Base-by-base conservation (phyloP, 2,329 filamentous ascomycete genomes). In the Nectriaceae sp. region DNA sequence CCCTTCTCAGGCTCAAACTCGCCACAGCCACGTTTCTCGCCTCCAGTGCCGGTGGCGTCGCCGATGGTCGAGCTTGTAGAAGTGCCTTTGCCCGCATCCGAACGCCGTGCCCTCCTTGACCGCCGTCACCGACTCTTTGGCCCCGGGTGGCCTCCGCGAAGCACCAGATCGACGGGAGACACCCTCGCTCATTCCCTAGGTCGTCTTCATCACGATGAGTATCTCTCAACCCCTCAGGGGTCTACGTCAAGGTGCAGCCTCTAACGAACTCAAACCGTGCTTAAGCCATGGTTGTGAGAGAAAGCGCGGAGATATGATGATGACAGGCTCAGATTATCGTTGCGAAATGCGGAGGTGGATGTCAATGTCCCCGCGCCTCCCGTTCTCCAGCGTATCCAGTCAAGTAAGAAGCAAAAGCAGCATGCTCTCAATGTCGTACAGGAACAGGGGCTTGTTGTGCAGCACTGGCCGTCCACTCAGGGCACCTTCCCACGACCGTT, bases 11-110 rank as follows among this genome's bases (percentile, higher is more conserved):
- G 6, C 19, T 21, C 31, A 19, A 37, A 21, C 48, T 59, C 41
- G 56, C 52, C 53, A 48, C 51, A 61, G 59, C 59, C 56, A 61
- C 59, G 55, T 55, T 60, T 55, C 49, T 49, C 53, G 42, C 47
- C 48, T 44, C 35, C 45, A 47, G 35, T 26, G 24, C 43, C 21
- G 40, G 55, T 57, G 58, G 56, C 52, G 55, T 52, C 46, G 45
- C 40, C 31, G 44, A 57, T 47, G 42, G 50, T 33, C 33, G 31
- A 43, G 46, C 42, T 31, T 41, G 22, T 45, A 15, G 47, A 42
- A 42, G 6, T 29, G 24, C 24, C 13, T 13, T 6, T 36, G 5
- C 11, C 16, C 8, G 33, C n/a, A 13, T 29, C 24, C 13, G 33
- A 36, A 36, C 33, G 33, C 33, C 8, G 33, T 22, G 46, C 42